phyloP scores from a whole-genome alignment of 441 rosid genomes.

The Aleurites moluccanus region DNA sequence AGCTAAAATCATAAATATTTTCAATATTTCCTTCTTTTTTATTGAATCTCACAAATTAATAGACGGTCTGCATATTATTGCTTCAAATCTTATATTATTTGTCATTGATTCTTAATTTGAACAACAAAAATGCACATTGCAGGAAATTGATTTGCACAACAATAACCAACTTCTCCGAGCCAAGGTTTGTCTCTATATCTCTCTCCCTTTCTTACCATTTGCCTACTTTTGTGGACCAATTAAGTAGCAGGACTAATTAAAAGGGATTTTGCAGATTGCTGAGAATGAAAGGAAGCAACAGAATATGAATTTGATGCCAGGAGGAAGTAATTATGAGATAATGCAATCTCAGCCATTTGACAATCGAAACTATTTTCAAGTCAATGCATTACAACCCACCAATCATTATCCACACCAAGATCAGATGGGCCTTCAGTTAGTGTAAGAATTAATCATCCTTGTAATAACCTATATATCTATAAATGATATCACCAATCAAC shows the following conservation, averaged over 20 bases:
- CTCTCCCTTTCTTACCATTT: background rate
- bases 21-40: background rate
- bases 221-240: background rate
- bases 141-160: conserved; percentile 79
- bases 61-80: background rate
- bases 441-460: conserved; percentile 38
- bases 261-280: conserved; percentile 52
- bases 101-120: background rate
- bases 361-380: conserved; percentile 75
- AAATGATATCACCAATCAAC: too few species aligned
- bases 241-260: background rate
- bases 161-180: conserved; percentile 74
- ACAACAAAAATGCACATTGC: conserved; percentile 15
- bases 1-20: background rate
- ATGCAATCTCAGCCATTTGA: conserved; percentile 68
- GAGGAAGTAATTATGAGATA: conserved; percentile 59
- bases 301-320: conserved; percentile 76
- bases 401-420: conserved; percentile 65
- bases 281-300: conserved; percentile 75
- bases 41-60: background rate
- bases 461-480: too few species aligned
- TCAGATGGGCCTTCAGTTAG: conserved; percentile 81
- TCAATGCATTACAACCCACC: conserved; percentile 70
- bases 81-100: background rate
- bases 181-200: conserved; percentile 39